Evolutionary conservation across 805 yeast genomes (phyloP).

Genomic region (Lachancea cidri): DNA sequence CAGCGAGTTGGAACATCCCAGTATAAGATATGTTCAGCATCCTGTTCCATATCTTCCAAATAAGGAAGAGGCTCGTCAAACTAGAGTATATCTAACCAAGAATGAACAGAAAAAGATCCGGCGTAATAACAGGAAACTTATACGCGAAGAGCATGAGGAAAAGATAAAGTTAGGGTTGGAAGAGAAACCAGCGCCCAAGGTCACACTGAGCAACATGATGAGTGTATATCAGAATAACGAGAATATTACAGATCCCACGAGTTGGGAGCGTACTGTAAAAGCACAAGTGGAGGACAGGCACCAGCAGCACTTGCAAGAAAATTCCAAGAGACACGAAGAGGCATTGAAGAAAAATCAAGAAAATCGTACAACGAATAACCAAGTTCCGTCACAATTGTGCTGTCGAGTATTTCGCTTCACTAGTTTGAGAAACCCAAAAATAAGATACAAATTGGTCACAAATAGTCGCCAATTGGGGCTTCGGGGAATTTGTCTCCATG

Average conservation of each 20-base stretch:
- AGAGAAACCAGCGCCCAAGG: slow-evolving; percentile 86
- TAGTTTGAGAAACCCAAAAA: slow-evolving; percentile 55
- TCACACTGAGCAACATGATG: slow-evolving; percentile 79
- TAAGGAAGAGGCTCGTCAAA: slow-evolving; percentile 35
- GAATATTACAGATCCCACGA: slow-evolving; percentile 84
- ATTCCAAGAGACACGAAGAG: slow-evolving; percentile 48
- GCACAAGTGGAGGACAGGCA: slow-evolving; percentile 62
- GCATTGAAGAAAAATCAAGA: slow-evolving; percentile 16
- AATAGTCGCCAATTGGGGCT: slow-evolving; percentile 72
- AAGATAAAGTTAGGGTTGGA: slow-evolving; percentile 73
- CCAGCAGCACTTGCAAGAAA: slow-evolving; percentile 51
- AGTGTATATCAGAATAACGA: slow-evolving; percentile 73
- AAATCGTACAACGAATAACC: neutral
- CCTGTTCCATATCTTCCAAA: slow-evolving; percentile 63
- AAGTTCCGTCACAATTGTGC: neutral
- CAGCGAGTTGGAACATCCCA: slow-evolving; percentile 34
- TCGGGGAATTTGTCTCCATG: slow-evolving; percentile 54
- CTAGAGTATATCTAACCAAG: slow-evolving; percentile 62
- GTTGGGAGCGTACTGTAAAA: slow-evolving; percentile 67
- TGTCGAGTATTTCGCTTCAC: slow-evolving; percentile 54
- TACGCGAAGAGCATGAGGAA: slow-evolving; percentile 68
- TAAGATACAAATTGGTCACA: slow-evolving; percentile 66
- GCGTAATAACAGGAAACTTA: slow-evolving; percentile 58
- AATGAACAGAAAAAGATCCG: slow-evolving; percentile 71
- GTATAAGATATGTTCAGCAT: slow-evolving; percentile 73